A percentile compares a stretch with the other conserved stretches of the same genome.
Evolutionary conservation across 257 asterid species (phyloP).

Genomic region (Hygrophila difformis): DNA sequence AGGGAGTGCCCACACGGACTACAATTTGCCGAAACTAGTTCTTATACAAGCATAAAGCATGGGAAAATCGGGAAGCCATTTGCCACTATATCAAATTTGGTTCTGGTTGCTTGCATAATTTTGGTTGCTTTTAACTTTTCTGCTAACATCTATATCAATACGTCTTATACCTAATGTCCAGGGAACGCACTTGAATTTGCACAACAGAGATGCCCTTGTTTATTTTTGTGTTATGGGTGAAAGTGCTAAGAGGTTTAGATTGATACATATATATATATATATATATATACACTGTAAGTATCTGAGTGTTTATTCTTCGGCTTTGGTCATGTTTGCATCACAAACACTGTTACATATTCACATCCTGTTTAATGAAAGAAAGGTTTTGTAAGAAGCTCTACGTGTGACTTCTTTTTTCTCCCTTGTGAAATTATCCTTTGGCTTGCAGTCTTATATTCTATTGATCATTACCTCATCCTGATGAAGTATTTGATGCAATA

Average conservation of each 20-base stretch:
- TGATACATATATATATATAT: slow-evolving; percentile 3
- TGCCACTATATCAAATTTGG: slow-evolving; percentile 2
- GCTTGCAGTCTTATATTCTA: neutral
- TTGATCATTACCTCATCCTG: no score
- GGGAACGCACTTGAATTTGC: slow-evolving; percentile 8
- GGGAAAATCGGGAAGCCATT: slow-evolving; percentile 13
- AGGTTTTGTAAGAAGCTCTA: slow-evolving; percentile 20
- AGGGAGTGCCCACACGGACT: slow-evolving; percentile 21
- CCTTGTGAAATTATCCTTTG: neutral
- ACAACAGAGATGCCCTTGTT: slow-evolving; percentile 13
- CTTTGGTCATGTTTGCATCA: slow-evolving; percentile 17
- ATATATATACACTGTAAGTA: slow-evolving; percentile 51
- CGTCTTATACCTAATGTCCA: neutral
- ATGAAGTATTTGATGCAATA: no score
- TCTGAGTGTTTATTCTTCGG: slow-evolving; percentile 20
- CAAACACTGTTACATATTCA: slow-evolving; percentile 10
- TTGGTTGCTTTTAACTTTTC: slow-evolving; percentile 19
- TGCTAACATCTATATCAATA: slow-evolving; percentile 9
- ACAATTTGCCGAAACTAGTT: neutral
- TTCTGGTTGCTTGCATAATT: slow-evolving; percentile 24
- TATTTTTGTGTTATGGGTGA: slow-evolving; percentile 1
- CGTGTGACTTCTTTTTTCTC: neutral
- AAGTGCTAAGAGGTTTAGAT: slow-evolving; percentile 23
- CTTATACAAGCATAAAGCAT: slow-evolving; percentile 11
- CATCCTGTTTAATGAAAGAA: slow-evolving; percentile 24